phyloP scores from a whole-genome alignment of 2,329 filamentous ascomycete species.

The Amauroascus niger region DNA sequence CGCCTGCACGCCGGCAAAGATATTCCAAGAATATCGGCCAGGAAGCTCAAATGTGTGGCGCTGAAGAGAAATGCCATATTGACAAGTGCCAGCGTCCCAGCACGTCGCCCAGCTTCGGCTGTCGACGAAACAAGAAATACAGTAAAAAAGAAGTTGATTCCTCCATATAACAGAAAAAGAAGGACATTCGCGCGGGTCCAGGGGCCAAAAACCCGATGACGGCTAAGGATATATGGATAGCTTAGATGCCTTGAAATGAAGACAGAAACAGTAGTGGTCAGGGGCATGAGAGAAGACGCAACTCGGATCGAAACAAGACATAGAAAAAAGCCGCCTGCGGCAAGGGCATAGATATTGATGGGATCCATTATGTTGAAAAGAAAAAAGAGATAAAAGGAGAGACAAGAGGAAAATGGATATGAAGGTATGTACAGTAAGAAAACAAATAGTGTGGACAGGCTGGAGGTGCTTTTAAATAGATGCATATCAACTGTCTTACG shows the following conservation, averaged over 20 bases:
- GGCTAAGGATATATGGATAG: slow-evolving; percentile 20
- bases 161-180: background rate
- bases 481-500: no score
- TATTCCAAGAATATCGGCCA: background rate
- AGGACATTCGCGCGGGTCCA: slow-evolving; percentile 14
- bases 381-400: no score
- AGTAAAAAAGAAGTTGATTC: background rate
- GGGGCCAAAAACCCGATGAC: slow-evolving; percentile 16
- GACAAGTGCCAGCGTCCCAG: background rate
- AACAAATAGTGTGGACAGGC: no score
- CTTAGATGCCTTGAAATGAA: slow-evolving; percentile 19
- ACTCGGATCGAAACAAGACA: slow-evolving; percentile 11
- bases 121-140: background rate
- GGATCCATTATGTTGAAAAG: no score
- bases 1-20: background rate
- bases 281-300: background rate
- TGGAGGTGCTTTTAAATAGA: background rate
- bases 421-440: no score
- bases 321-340: slow-evolving; percentile 19
- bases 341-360: slow-evolving; percentile 19
- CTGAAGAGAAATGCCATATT: background rate
- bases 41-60: background rate
- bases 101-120: background rate
- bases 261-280: slow-evolving; percentile 2
- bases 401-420: no score